Conservation (phyloP, 768 basidiomycete species). For the Lactifluus hygrophoroides region DNA sequence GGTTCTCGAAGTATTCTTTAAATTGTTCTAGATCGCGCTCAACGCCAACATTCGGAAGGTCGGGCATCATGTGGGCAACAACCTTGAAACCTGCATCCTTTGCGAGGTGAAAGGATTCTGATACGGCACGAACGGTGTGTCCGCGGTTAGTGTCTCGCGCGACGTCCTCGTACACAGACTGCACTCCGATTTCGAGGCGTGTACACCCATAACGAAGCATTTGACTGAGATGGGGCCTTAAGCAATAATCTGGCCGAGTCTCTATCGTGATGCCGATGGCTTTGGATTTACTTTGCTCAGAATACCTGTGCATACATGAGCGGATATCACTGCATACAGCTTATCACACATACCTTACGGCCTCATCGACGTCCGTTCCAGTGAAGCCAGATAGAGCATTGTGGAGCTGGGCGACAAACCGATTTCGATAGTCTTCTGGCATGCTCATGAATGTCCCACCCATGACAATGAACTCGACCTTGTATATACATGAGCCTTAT, state of each 20-base stretch:
- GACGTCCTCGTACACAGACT: slow-evolving; percentile 98
- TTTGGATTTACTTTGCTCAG: slow-evolving; percentile 95
- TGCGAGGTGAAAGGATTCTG: slow-evolving; percentile 93
- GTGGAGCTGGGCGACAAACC: slow-evolving; percentile 92
- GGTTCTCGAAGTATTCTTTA: slow-evolving; percentile 99
- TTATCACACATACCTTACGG: slow-evolving; percentile 56
- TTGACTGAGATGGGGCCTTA: slow-evolving; percentile 93
- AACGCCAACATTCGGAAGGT: slow-evolving; percentile 93
- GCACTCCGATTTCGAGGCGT: slow-evolving; percentile 95
- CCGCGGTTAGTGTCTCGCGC: slow-evolving; percentile 98
- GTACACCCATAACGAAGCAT: slow-evolving; percentile 99
- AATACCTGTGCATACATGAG: slow-evolving; percentile 48
- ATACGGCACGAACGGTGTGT: slow-evolving; percentile 95
- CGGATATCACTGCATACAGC: background rate
- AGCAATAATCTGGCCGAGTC: slow-evolving; percentile 95
- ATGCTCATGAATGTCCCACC: slow-evolving; percentile 99
- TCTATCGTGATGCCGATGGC: slow-evolving; percentile 99
- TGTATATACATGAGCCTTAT: background rate
- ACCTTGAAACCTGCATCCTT: slow-evolving; percentile 99
- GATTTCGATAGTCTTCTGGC: slow-evolving; percentile 90
- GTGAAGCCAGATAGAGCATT: slow-evolving; percentile 96
- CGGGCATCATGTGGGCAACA: slow-evolving; percentile 99
- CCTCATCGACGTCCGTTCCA: slow-evolving; percentile 89
- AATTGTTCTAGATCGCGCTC: slow-evolving; percentile 98
- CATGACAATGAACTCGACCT: slow-evolving; percentile 91